Evolutionary conservation across 257 asterid species (phyloP).

Genomic region (Handroanthus guayacan): DNA sequence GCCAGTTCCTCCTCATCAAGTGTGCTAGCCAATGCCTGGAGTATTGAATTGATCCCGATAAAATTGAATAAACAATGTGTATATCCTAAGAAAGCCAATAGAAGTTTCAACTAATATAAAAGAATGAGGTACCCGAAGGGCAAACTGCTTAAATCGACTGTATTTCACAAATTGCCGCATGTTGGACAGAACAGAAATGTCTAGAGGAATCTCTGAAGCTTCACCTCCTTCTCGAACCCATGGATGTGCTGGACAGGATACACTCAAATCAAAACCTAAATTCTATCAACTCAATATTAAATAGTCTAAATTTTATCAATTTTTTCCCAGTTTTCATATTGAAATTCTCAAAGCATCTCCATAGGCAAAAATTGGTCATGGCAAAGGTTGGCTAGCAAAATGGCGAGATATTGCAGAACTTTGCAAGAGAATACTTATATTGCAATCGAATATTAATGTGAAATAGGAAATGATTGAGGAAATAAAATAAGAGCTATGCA

Average conservation of each 20-base stretch:
- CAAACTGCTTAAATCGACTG: constrained; percentile 93
- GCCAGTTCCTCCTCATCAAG: constrained; percentile 90
- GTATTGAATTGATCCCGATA: constrained; percentile 20
- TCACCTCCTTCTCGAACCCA: constrained; percentile 99
- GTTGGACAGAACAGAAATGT: constrained; percentile 86
- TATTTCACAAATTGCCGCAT: constrained; percentile 96
- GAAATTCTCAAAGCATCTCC: too few species aligned
- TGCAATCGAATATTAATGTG: too few species aligned
- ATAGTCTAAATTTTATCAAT: too few species aligned
- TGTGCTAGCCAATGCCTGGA: constrained; percentile 94
- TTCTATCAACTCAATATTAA: background rate
- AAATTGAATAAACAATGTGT: background rate
- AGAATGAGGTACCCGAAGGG: constrained; percentile 73
- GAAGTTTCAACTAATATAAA: constrained; percentile 17
- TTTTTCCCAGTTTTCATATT: too few species aligned
- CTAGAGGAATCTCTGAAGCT: constrained; percentile 98
- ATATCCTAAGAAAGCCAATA: constrained; percentile 3
- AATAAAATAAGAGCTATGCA: background rate
- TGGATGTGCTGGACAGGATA: constrained; percentile 76
- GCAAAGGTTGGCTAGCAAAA: too few species aligned
- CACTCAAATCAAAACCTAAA: background rate
- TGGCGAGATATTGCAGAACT: too few species aligned
- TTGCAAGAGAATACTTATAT: too few species aligned
- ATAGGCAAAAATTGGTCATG: background rate
- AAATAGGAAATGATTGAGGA: too few species aligned